phyloP scores from a whole-genome alignment of 352 stramenopile genomes.

The Plasmopara viticola region DNA sequence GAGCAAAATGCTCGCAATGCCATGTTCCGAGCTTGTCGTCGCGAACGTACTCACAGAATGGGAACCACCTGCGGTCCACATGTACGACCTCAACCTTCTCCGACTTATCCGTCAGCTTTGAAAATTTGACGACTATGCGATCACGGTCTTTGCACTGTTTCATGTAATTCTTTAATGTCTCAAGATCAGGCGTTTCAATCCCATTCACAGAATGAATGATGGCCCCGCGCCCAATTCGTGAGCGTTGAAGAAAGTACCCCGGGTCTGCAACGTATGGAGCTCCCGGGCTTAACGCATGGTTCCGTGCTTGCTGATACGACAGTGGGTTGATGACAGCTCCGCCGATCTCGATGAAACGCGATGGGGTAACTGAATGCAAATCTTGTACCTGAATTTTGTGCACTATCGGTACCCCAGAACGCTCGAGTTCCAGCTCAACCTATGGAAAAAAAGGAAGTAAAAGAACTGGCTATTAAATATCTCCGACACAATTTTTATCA shows the following conservation, averaged over 20 bases:
- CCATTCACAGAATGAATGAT: constrained; percentile 88
- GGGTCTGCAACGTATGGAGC: constrained; percentile 80
- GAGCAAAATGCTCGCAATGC: constrained; percentile 65
- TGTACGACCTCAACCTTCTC: constrained; percentile 83
- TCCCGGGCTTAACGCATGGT: constrained; percentile 62
- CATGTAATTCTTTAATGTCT: constrained; percentile 76
- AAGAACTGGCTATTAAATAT: not conserved
- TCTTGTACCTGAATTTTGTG: constrained; percentile 72
- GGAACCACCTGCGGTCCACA: constrained; percentile 90
- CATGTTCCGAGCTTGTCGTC: constrained; percentile 75
- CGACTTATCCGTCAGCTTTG: constrained; percentile 62
- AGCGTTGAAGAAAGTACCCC: constrained; percentile 88
- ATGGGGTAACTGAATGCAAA: constrained; percentile 80
- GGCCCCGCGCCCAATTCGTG: constrained; percentile 69
- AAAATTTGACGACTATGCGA: constrained; percentile 83
- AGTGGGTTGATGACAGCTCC: constrained; percentile 85
- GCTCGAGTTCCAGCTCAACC: constrained; percentile 78
- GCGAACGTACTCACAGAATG: constrained; percentile 74
- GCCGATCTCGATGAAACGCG: constrained; percentile 81
- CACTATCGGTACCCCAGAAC: constrained; percentile 62
- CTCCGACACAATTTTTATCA: not conserved
- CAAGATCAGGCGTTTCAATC: constrained; percentile 77
- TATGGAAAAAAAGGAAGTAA: constrained; percentile 7
- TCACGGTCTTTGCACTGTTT: constrained; percentile 68
- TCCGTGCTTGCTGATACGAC: constrained; percentile 87